phyloP scores from a whole-genome alignment of 2,329 filamentous ascomycete genomes.

The Penicillium sp. region DNA sequence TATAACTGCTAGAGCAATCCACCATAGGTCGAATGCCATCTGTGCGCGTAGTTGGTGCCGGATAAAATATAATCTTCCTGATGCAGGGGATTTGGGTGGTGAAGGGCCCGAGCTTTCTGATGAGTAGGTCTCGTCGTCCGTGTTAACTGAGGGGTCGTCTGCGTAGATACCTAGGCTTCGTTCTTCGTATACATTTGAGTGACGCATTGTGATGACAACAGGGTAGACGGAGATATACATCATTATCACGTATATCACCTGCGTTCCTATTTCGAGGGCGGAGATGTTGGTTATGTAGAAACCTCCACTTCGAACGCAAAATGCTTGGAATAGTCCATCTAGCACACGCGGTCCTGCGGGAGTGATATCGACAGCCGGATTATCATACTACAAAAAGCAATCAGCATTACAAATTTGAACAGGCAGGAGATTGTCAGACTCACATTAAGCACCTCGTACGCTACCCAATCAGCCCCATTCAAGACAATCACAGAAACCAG shows the following conservation, averaged over 20 bases:
- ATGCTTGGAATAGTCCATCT: constrained; percentile 64
- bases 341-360: constrained; percentile 47
- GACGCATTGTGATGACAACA: constrained; percentile 35
- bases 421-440: constrained; percentile 53
- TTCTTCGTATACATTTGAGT: constrained; percentile 72
- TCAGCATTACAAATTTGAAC: constrained; percentile 36
- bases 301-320: constrained; percentile 65
- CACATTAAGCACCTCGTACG: constrained; percentile 66
- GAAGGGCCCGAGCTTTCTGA: constrained; percentile 1
- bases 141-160: constrained; percentile 22
- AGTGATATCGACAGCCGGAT: background rate
- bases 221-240: constrained; percentile 17
- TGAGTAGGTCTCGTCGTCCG: background rate
- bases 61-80: constrained; percentile 45
- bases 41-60: constrained; percentile 63
- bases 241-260: constrained; percentile 38
- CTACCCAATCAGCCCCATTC: constrained; percentile 64
- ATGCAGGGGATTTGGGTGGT: constrained; percentile 15
- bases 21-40: constrained; percentile 68
- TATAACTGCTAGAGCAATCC: constrained; percentile 61
- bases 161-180: constrained; percentile 57
- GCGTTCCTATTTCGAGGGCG: constrained; percentile 47
- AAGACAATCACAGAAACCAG: constrained; percentile 61
- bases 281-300: constrained; percentile 66
- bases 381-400: background rate